Evolutionary conservation across 805 yeast species (phyloP).

Genomic region (Spencermartinsiella europaea): DNA sequence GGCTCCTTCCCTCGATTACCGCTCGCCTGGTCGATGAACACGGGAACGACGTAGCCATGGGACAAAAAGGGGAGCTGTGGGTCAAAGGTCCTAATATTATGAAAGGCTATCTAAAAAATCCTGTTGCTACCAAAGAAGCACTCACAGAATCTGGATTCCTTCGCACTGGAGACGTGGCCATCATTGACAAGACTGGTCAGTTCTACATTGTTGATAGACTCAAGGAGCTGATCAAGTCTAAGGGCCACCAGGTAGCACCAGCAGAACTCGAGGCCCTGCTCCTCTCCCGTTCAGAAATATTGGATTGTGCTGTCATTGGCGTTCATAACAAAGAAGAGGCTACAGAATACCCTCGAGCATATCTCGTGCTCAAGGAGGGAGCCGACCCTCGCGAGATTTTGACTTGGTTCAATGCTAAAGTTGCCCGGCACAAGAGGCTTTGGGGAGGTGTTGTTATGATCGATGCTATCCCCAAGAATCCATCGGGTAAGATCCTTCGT

Average conservation of each 20-base stretch:
- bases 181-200: constrained; percentile 35
- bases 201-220: constrained; percentile 52
- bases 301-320: constrained; percentile 89
- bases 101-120: constrained; percentile 45
- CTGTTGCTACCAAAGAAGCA: constrained; percentile 43
- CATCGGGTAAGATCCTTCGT: constrained; percentile 94
- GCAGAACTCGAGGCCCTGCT: constrained; percentile 89
- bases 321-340: constrained; percentile 64
- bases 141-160: constrained; percentile 51
- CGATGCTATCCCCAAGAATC: constrained; percentile 84
- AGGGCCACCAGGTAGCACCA: constrained; percentile 89
- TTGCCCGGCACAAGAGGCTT: constrained; percentile 34
- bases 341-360: constrained; percentile 54
- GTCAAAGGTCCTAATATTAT: constrained; percentile 54
- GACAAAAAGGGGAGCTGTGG: constrained; percentile 49
- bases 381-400: constrained; percentile 24
- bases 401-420: constrained; percentile 33
- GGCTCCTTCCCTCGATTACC: constrained; percentile 42
- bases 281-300: constrained; percentile 67
- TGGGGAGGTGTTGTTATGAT: constrained; percentile 57
- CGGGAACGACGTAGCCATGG: constrained; percentile 46
- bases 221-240: constrained; percentile 60
- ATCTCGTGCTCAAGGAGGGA: constrained; percentile 25
- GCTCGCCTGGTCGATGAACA: constrained; percentile 40
- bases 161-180: constrained; percentile 53